Conservation (phyloP, 345 rosid species). For the Viola odorata region DNA sequence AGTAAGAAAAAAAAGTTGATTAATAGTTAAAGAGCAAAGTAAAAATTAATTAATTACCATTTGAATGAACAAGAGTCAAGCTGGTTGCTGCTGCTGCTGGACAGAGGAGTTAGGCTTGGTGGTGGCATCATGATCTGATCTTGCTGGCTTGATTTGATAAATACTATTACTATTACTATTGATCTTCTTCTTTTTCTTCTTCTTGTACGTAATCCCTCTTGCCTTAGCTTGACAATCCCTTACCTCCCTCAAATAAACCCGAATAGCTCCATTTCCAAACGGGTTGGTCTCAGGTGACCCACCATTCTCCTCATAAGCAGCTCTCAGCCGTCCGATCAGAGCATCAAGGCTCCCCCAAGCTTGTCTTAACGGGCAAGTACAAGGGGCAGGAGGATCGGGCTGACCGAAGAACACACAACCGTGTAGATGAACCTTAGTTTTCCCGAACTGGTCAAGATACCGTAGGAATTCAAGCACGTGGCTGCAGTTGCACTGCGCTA, state of each 20-base stretch:
- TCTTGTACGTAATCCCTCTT: conserved; percentile 72
- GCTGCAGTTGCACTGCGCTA: conserved; percentile 50
- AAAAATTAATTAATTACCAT: conserved; percentile 22
- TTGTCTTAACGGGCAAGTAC: conserved; percentile 71
- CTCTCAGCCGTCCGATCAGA: conserved; percentile 75
- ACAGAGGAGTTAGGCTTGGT: conserved; percentile 25
- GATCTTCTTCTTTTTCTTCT: conserved; percentile 68
- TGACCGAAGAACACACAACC: conserved; percentile 76
- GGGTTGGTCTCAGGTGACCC: conserved; percentile 65
- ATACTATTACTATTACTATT: no score
- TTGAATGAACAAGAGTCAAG: conserved; percentile 10
- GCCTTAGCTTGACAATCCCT: conserved; percentile 81
- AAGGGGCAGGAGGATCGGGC: conserved; percentile 82
- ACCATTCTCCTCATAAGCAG: conserved; percentile 77
- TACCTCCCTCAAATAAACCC: conserved; percentile 66
- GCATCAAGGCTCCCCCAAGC: conserved; percentile 96
- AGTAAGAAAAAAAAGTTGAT: background rate
- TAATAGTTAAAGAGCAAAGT: background rate
- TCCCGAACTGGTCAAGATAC: conserved; percentile 79
- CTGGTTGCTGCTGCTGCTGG: conserved; percentile 1
- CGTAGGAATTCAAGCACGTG: conserved; percentile 69
- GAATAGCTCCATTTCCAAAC: conserved; percentile 71
- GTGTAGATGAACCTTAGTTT: conserved; percentile 71
- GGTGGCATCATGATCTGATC: conserved; percentile 12
- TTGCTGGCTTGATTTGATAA: conserved; percentile 25